These are phyloP conservation scores for Brettanomyces sp. DNA, from an alignment of 805 yeast species.

Conservation along the genomic window DNA sequence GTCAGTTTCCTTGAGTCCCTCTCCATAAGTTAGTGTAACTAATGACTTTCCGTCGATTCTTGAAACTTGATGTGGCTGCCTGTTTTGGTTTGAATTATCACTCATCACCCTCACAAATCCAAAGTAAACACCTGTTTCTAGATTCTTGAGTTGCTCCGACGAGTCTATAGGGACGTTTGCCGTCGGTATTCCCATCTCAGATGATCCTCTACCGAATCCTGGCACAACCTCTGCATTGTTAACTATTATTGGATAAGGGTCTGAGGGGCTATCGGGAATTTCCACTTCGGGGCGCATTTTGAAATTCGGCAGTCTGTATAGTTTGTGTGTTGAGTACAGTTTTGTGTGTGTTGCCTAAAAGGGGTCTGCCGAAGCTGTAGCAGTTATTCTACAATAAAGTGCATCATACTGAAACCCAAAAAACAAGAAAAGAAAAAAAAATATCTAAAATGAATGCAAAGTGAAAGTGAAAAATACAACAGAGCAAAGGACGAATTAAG, in stretches of 20 bases:
- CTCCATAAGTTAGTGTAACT: slow-evolving; percentile 58
- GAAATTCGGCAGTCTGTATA: background rate
- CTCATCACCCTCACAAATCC: slow-evolving; percentile 41
- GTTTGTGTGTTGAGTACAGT: background rate
- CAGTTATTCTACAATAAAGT: background rate
- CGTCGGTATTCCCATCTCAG: slow-evolving; percentile 91
- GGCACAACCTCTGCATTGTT: slow-evolving; percentile 43
- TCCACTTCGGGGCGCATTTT: slow-evolving; percentile 28
- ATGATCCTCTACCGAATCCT: slow-evolving; percentile 94
- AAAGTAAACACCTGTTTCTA: slow-evolving; percentile 79
- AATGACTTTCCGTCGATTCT: slow-evolving; percentile 29
- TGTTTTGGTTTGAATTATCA: slow-evolving; percentile 1
- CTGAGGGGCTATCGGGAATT: slow-evolving; percentile 31
- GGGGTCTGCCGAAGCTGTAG: background rate
- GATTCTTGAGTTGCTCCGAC: slow-evolving; percentile 30
- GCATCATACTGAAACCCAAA: background rate
- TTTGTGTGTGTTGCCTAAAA: too few species aligned
- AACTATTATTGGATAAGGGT: slow-evolving; percentile 42
- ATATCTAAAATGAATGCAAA: too few species aligned
- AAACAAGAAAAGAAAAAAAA: too few species aligned
- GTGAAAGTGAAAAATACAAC: too few species aligned
- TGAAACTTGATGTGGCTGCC: slow-evolving; percentile 1
- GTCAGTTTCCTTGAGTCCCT: slow-evolving; percentile 34
- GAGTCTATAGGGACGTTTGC: slow-evolving; percentile 70
- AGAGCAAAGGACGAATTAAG: too few species aligned